Evolutionary conservation across 2,329 filamentous ascomycete genomes (phyloP), one percentile per base, ranked within the genome.

Genomic region (Septoria linicola): DNA sequence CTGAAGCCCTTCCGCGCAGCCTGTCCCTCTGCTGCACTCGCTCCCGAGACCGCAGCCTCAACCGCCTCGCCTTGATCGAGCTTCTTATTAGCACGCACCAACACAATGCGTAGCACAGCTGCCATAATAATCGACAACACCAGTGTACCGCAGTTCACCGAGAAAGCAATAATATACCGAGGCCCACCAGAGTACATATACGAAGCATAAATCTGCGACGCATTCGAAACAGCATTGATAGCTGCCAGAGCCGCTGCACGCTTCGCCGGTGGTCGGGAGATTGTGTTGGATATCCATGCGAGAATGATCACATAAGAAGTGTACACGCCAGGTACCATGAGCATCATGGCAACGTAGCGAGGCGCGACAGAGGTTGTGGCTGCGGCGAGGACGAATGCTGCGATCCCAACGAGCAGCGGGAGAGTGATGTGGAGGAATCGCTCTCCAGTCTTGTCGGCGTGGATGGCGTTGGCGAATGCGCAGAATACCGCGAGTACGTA

Each of bases 231-330:
- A 1, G 84, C 84, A 64, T 92, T 92, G 69, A 91, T 88, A 52
- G 85, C 82, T 1, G 87, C 88, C 4, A 92, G 69, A 0, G 85
- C 86, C 0, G 85, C 81, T 2, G 83, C 83, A 55, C 86, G 80
- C 72, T 90, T 90, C 1, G 87, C 83, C 0, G 87, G 85, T 3
- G 88, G 88, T 3, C 87, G 80, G 0, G 87, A 86, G 44, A 92
- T 76, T 1, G 83, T 85, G 65, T 87, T 88, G 39, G 79, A 82
- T 56, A 91, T 89, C 88, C 88, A 93, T 2, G 83, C 85, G 61
- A 83, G 88, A 35, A 81, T 57, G 1, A 87, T 81, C 1, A 85
- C 82, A 60, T 81, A 87, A 25, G 78, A 78, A 1, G 76, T 74
- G 61, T 85, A 85, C 4, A 83, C 70, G 0, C 79, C 76, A 0